Conservation (phyloP, 495 filamentous ascomycete species). For the Hypoxylon cercidicola region DNA sequence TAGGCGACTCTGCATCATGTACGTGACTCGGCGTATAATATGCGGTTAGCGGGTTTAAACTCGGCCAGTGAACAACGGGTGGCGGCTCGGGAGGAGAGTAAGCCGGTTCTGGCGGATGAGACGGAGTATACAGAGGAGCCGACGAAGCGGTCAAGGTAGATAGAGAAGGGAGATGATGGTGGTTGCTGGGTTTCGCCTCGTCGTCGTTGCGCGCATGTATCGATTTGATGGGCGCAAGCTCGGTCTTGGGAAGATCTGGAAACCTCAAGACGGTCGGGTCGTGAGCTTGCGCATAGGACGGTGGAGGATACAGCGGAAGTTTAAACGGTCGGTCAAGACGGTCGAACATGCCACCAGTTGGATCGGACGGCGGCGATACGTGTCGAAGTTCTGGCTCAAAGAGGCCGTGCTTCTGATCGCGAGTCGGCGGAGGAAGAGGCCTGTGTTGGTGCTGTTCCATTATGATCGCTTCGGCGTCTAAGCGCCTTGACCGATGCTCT, state of each 20-base stretch:
- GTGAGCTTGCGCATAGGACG: slow-evolving; percentile 55
- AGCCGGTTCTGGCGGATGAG: slow-evolving; percentile 41
- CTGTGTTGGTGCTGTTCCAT: slow-evolving; percentile 46
- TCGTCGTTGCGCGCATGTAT: slow-evolving; percentile 26
- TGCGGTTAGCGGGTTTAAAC: slow-evolving; percentile 63
- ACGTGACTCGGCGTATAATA: slow-evolving; percentile 60
- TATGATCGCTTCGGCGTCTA: slow-evolving; percentile 5
- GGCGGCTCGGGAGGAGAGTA: slow-evolving; percentile 44
- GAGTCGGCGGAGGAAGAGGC: slow-evolving; percentile 35
- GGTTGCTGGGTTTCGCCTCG: slow-evolving; percentile 21
- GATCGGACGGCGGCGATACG: slow-evolving; percentile 34
- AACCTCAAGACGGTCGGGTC: slow-evolving; percentile 52
- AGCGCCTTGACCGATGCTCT: slow-evolving; percentile 28
- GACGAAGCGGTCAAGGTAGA: slow-evolving; percentile 52
- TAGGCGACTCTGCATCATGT: slow-evolving; percentile 47
- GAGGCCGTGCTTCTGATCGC: slow-evolving; percentile 41
- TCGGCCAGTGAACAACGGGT: slow-evolving; percentile 59
- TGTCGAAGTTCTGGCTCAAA: slow-evolving; percentile 31
- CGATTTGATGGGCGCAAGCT: slow-evolving; percentile 57
- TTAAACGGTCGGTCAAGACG: slow-evolving; percentile 42
- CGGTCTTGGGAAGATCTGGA: slow-evolving; percentile 47
- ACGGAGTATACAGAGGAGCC: slow-evolving; percentile 33
- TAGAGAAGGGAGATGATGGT: slow-evolving; percentile 53
- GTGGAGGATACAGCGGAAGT: slow-evolving; percentile 46
- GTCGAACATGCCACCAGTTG: slow-evolving; percentile 23